These are phyloP conservation scores for Tulasnella sp. DNA, from an alignment of 768 basidiomycete genomes.

Conservation along the genomic window DNA sequence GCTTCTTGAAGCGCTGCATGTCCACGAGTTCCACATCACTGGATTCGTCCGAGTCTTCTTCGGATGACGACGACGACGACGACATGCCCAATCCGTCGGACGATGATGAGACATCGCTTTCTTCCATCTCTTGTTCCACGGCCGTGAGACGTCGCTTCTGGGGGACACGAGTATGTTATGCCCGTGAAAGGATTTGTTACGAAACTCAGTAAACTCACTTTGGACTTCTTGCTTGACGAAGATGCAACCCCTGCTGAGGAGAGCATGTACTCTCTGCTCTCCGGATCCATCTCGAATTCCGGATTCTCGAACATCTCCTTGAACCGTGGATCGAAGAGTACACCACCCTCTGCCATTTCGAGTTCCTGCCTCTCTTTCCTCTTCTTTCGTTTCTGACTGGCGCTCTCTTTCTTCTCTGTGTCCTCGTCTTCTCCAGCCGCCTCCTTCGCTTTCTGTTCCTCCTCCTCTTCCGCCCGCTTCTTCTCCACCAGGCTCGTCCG, in stretches of 20 bases:
- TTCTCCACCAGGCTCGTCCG: constrained; percentile 16
- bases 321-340: constrained; percentile 84
- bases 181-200: background rate
- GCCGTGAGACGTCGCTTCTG: constrained; percentile 48
- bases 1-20: background rate
- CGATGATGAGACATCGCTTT: constrained; percentile 46
- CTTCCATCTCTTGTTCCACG: constrained; percentile 81
- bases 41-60: constrained; percentile 18
- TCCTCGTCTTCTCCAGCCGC: constrained; percentile 33
- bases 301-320: constrained; percentile 80
- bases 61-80: background rate
- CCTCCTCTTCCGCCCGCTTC: constrained; percentile 28
- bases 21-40: constrained; percentile 19
- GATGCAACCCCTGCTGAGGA: constrained; percentile 77
- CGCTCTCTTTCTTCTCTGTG: constrained; percentile 24
- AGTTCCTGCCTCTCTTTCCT: constrained; percentile 18
- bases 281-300: constrained; percentile 85
- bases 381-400: constrained; percentile 24
- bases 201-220: background rate
- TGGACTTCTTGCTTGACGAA: constrained; percentile 29
- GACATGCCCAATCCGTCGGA: constrained; percentile 21
- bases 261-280: constrained; percentile 74
- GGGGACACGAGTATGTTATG: constrained; percentile 6
- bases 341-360: constrained; percentile 29
- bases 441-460: constrained; percentile 28